Evolutionary conservation across 306 rosid species (phyloP), one percentile per base, ranked within the genome.

Genomic region (Pterocarpus santalinus): DNA sequence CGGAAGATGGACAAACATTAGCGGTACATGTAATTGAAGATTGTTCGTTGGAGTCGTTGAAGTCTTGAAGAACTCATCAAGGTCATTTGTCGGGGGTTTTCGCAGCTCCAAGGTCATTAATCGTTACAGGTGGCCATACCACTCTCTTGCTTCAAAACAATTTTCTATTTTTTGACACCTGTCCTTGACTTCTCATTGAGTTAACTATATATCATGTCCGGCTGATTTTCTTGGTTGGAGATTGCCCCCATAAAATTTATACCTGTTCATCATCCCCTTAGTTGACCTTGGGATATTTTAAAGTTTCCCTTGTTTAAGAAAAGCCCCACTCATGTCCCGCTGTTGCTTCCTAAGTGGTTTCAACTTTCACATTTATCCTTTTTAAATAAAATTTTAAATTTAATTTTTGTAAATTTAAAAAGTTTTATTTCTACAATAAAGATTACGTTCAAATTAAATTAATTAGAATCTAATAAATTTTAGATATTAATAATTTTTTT

Each of bases 1-100:
- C 0, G 32, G n/a, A 35, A 10, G 16, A 63, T 22, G 52, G 62
- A 61, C 47, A 38, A 63, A 3, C 22, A 22, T 15, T 63, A 10
- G 46, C 22, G 2, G 13, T 16, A 14, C 62, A 65, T 44, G 7
- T n/a, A 57, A 82, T 69, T 76, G 67, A 82, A 61, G 53, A 3
- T 76, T 36, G 73, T 69, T 75, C 7, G 85, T 69, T 82, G 81
- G 33, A 69, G 81, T 76, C 2, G 85, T 60, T 75, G 81, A 69
- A 69, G 61, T 4, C 73, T 69, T 75, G 60, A 61, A 60, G 67
- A 47, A 47, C 81, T 46, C 35, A 52, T 57, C 64, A 39, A 81
- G 38, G 3, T 15, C 8, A 58, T 64, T n/a, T 13, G 2, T 52
- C 38, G 28, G 28, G 28, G 28, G 28, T 22, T 22, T 22, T 22